phyloP scores from a whole-genome alignment of 306 rosid genomes.

The Rosa multiflora region DNA sequence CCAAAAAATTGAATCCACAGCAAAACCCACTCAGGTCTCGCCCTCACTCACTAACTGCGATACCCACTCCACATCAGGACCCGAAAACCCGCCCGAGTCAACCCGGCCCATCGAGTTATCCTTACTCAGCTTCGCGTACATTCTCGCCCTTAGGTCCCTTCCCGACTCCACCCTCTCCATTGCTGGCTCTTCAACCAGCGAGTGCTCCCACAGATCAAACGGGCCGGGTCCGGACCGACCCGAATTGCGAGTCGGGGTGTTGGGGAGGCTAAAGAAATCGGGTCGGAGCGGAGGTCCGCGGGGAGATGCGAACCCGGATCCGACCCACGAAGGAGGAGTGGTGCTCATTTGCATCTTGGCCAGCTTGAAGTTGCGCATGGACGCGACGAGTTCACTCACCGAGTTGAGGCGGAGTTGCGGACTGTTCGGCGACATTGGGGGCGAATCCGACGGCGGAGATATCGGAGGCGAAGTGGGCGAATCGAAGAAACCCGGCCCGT shows the following conservation, averaged over 20 bases:
- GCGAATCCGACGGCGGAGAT: conserved; percentile 50
- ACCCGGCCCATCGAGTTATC: conserved; percentile 48
- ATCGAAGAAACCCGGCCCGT: conserved; percentile 23
- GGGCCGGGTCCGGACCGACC: conserved; percentile 5
- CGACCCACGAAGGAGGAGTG: conserved; percentile 26
- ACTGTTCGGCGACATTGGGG: conserved; percentile 46
- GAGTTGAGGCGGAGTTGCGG: conserved; percentile 28
- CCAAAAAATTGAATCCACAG: conserved; percentile 4
- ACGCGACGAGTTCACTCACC: conserved; percentile 34
- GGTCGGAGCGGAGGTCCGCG: conserved; percentile 37
- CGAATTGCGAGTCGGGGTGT: conserved; percentile 21
- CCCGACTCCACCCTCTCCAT: conserved; percentile 94
- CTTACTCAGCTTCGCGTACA: conserved; percentile 63
- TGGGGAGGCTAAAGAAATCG: conserved; percentile 24
- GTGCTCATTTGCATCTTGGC: conserved; percentile 37
- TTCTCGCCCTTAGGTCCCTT: conserved; percentile 57
- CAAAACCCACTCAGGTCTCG: background rate
- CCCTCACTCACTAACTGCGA: conserved; percentile 47
- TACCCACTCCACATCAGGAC: conserved; percentile 68
- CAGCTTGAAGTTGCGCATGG: conserved; percentile 41
- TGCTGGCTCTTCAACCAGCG: conserved; percentile 47
- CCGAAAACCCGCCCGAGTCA: conserved; percentile 20
- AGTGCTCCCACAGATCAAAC: conserved; percentile 34
- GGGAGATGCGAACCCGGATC: conserved; percentile 33
- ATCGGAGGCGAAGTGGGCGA: conserved; percentile 38